Base-by-base conservation (phyloP, 2,329 filamentous ascomycete genomes). In the Blumeria graminis region DNA sequence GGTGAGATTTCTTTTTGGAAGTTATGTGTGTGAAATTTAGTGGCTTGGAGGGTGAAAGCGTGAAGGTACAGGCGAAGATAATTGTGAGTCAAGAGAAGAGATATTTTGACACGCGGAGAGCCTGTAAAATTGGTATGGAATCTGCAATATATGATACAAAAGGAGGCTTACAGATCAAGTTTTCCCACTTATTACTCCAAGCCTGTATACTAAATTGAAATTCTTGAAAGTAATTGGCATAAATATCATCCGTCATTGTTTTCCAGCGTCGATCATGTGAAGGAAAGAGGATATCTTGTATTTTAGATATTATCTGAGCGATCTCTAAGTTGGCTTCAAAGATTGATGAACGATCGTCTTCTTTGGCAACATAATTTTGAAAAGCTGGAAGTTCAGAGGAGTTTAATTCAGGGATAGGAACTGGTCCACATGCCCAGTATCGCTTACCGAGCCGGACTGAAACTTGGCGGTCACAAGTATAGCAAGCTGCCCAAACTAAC, bases 171-270 rank as follows among this genome's bases (percentile, higher is more conserved):
- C 81, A 84, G 45, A 75, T 76, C 33, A 84, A 66, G 1, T 76
- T 77, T 1, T 80, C 80, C 81, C 82, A 85, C 1, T 77, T 74
- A 46, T 78, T 76, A 61, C 85, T 83, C 82, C 82, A 86, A 50
- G 77, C 77, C 56, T 81, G 74, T 10, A 85, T 80, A 1, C 80
- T 79, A 1, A 76, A 74, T 3, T 81, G 75, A 61, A 85, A 85
- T 63, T 86, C 82, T 61, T 86, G 82, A 59, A 86, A 81, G 60
- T 84, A 85, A 63, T 84, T 80, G 59, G 84, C 82, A 63, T 85
- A 85, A 61, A 83, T 78, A 1, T 82, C 82, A 63, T 80, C 80
- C 33, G 82, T 70, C 68, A 85, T 83, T 59, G 81, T 76, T 57
- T 84, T 78, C 64, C 81, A 80, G 57, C 80, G 80, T 45, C 81